Base-by-base conservation (phyloP, 2,329 filamentous ascomycete genomes). In the Phoma sp. region DNA sequence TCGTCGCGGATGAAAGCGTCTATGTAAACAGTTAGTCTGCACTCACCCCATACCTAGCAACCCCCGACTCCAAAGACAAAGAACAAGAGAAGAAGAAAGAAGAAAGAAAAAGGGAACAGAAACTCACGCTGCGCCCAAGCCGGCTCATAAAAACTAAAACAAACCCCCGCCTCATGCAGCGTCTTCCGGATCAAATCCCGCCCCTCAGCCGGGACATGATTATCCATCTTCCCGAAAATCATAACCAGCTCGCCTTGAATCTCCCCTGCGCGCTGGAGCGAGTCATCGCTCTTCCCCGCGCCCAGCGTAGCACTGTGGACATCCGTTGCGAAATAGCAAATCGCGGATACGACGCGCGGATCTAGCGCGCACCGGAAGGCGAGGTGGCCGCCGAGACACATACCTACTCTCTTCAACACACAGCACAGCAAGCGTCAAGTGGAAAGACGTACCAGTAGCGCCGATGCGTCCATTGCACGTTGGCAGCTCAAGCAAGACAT, bases 1-100 rank as follows among this genome's bases (percentile, higher is more conserved):
- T 97, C 93, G 70, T 97, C 93, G 17, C 93, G 84, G 73, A 97
- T 96, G 72, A 97, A 97, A 5, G 93, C 93, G 79, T 96, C 83
- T 84, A 58, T 2, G 32, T 2, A 9, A 12, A 13, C 12, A 31
- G 12, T 31, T 1, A 3, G 10, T 29, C 17, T 17, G 3, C 8
- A 9, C 27, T 29, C 27, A 7, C 8, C 27, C 2, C 17, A 17
- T 17, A 17, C 17, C 17, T 17, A 17, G 17, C 17, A 17, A 17
- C 17, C 2, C 17, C 2, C 2, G 17, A 17, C 17, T 17, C 17
- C 17, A 17, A 17, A 17, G 17, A 17, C 17, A 13, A 13, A n/a
- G n/a, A n/a, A n/a, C n/a, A n/a, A n/a, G n/a, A n/a, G 31, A 13
- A 4, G 12, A 31, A 5, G 29, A 3, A 3, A 8, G 9, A 31